These are phyloP conservation scores for Daldinia vernicosa DNA, from an alignment of 495 filamentous ascomycete genomes.

Conservation along the genomic window DNA sequence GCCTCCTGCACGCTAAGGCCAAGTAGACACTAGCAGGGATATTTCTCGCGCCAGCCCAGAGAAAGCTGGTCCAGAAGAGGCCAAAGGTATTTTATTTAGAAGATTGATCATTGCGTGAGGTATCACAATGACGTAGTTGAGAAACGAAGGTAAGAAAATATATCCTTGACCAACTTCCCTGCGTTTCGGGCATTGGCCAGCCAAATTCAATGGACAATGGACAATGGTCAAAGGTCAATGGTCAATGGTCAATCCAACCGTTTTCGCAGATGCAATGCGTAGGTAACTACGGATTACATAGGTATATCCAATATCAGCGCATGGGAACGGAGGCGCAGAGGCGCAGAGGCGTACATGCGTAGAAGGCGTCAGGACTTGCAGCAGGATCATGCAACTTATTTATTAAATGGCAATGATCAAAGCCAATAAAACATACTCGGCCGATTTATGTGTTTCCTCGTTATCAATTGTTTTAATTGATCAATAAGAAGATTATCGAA, in stretches of 20 bases:
- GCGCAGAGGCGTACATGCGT: constrained; percentile 11
- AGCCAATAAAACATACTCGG: constrained; percentile 11
- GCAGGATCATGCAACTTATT: constrained; percentile 37
- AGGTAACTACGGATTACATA: too few species aligned
- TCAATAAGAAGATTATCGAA: not conserved
- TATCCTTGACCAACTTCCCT: constrained; percentile 30
- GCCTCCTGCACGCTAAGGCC: constrained; percentile 21
- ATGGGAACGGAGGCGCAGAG: not conserved
- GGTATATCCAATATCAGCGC: not conserved
- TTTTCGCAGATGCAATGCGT: constrained; percentile 26
- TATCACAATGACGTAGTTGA: constrained; percentile 32
- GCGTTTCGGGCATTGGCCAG: constrained; percentile 29
- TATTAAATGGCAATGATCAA: constrained; percentile 32
- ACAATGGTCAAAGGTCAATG: not conserved
- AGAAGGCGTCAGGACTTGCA: constrained; percentile 18
- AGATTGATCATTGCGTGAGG: not conserved
- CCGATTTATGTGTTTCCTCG: constrained; percentile 14
- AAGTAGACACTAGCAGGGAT: constrained; percentile 12
- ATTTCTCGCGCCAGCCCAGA: constrained; percentile 13
- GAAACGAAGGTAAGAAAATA: constrained; percentile 7
- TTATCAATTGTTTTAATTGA: constrained; percentile 28
- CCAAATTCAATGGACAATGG: constrained; percentile 18
- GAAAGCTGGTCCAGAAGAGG: constrained; percentile 19
- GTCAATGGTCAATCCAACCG: constrained; percentile 1
- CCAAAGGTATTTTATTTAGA: constrained; percentile 20